A percentile compares a stretch with the other conserved stretches of the same genome.
Evolutionary conservation across 257 asterid genomes (phyloP).

Genomic region (Echites panduratus): DNA sequence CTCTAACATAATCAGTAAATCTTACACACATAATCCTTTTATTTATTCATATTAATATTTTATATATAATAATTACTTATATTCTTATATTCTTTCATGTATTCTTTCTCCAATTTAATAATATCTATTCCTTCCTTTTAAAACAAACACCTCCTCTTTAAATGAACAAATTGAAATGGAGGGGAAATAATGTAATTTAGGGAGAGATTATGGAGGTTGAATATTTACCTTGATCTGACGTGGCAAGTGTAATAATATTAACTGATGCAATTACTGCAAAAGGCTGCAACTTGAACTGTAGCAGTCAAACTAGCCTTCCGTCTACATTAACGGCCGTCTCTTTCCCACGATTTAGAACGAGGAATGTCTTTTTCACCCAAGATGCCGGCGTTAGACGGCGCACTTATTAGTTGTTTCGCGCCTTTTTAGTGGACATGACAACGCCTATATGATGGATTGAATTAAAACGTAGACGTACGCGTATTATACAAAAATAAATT

Average conservation of each 20-base stretch:
- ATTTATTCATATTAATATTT: too few relatives aligned
- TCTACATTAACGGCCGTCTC: constrained; percentile 35
- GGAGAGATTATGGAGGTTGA: not conserved
- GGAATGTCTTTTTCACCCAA: not conserved
- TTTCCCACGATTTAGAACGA: constrained; percentile 8
- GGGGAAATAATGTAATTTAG: too few relatives aligned
- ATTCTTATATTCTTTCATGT: too few relatives aligned
- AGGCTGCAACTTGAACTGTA: not conserved
- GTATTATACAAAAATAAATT: not conserved
- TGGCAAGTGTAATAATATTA: not conserved
- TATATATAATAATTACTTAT: too few relatives aligned
- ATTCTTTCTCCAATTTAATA: too few relatives aligned
- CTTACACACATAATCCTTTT: too few relatives aligned
- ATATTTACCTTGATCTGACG: not conserved
- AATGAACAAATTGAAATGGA: too few relatives aligned
- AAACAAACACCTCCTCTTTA: too few relatives aligned
- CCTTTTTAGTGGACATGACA: constrained; percentile 26
- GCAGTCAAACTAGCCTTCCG: constrained; percentile 36
- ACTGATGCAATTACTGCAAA: not conserved
- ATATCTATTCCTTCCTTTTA: too few relatives aligned
- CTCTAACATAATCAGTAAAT: too few relatives aligned
- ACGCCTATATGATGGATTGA: not conserved
- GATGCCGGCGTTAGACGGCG: constrained; percentile 45
- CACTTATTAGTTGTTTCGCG: constrained; percentile 21
- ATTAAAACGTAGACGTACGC: not conserved